phyloP scores from a whole-genome alignment of 1,139 yeast genomes.

The Suhomyces chickasaworum region DNA sequence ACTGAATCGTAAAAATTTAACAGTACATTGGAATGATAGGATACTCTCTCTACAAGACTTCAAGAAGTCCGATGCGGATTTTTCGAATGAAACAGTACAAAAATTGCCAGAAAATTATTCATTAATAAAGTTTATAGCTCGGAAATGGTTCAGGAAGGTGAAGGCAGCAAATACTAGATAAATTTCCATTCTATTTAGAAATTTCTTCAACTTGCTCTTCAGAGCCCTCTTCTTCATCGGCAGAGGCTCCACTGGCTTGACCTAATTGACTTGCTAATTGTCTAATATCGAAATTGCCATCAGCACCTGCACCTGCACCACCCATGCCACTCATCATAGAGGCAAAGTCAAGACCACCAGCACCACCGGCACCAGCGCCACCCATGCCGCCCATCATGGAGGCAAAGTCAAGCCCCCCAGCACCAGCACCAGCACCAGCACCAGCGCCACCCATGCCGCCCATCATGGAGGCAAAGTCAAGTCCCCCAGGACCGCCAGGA shows the following conservation, averaged over 20 bases:
- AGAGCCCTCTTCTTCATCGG: conserved; percentile 8
- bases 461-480: conserved; percentile 27
- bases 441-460: too few relatives aligned
- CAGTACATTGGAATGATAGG: background rate
- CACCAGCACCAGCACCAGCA: conserved; percentile 33
- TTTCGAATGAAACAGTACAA: background rate
- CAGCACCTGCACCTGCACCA: conserved; percentile 27
- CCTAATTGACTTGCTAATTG: conserved; percentile 49
- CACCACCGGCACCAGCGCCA: conserved; percentile 38
- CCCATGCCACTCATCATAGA: conserved; percentile 26
- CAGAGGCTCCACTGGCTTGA: conserved; percentile 37
- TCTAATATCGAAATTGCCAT: conserved; percentile 32
- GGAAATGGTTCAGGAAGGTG: background rate
- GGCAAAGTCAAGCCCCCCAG: conserved; percentile 34
- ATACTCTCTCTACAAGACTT: background rate
- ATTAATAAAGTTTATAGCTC: background rate
- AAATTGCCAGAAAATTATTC: background rate
- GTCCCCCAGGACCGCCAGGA: conserved; percentile 29
- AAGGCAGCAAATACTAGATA: background rate
- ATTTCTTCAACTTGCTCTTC: conserved; percentile 35
- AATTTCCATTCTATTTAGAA: background rate
- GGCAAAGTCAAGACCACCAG: conserved; percentile 28
- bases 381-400: conserved; percentile 29
- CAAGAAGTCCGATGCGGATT: background rate
- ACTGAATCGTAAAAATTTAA: background rate